A percentile compares a stretch with the other conserved stretches of the same genome.
Conservation (phyloP, 1,139 yeast species). For the Hemisphaericaspora subhashii region DNA sequence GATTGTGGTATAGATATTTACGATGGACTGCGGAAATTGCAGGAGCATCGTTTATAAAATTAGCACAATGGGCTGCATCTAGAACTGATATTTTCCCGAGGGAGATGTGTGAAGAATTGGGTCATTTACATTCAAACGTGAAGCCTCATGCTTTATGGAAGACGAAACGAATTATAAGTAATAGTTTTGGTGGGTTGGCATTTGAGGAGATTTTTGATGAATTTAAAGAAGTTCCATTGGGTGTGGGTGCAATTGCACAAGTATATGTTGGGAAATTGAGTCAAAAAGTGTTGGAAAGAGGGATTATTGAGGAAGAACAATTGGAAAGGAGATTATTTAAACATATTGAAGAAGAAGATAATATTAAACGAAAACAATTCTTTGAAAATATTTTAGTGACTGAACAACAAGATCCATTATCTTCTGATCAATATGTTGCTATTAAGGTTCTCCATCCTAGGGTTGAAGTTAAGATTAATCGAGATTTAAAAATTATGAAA, state of each 20-base stretch:
- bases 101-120: conserved; percentile 75
- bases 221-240: conserved; percentile 73
- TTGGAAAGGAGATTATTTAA: conserved; percentile 16
- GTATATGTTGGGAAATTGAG: conserved; percentile 78
- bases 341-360: conserved; percentile 9
- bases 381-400: conserved; percentile 40
- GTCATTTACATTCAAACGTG: conserved; percentile 80
- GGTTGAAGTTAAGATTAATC: conserved; percentile 66
- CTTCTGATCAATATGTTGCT: conserved; percentile 67
- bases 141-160: conserved; percentile 65
- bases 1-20: conserved; percentile 68
- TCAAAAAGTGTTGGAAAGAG: conserved; percentile 38
- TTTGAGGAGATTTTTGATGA: conserved; percentile 83
- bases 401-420: conserved; percentile 32
- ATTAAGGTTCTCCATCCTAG: conserved; percentile 90
- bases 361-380: conserved; percentile 20
- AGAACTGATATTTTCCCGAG: conserved; percentile 89
- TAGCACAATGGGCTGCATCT: conserved; percentile 99
- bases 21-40: conserved; percentile 76
- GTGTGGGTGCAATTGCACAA: conserved; percentile 98
- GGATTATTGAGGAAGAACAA: conserved; percentile 26
- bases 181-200: conserved; percentile 59
- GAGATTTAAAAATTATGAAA: conserved; percentile 83
- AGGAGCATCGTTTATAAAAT: conserved; percentile 91
- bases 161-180: conserved; percentile 58